Evolutionary conservation across 306 rosid genomes (phyloP), one percentile per base, ranked within the genome.

Genomic region (Dryas drummondii): DNA sequence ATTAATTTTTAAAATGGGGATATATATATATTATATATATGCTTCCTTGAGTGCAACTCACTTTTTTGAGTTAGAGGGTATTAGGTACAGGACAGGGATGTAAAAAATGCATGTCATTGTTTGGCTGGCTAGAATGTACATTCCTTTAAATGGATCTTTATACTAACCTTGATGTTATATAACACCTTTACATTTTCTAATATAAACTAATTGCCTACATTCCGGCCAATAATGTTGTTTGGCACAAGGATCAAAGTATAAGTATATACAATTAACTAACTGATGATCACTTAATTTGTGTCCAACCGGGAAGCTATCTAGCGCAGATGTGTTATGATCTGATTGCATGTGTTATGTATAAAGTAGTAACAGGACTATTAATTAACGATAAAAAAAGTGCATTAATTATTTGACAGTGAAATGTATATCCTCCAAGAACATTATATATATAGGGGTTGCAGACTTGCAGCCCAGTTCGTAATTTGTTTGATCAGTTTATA

Each of bases 1-100:
- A 27, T 27, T 27, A 52, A 40, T 19, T 19, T 19, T 19, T 9
- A 71, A 68, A 48, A 51, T 40, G 74, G 68, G 13, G 53, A 52
- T 9, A 11, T 44, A 1, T 42, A 27, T 27, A 27, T 27, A 27
- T 27, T 27, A 27, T 27, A 27, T 27, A 27, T 27, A 2, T 27
- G 37, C 37, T 47, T 70, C 78, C 69, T 88, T 87, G 97, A 88
- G 97, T 88, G 86, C 87, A 88, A 82, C 84, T 84, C 86, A 88
- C 90, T 83, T 85, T 74, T 55, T 51, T 50, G 27, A 22, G 70
- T 60, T 49, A 68, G 54, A 42, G 79, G 82, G 80, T 75, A 87
- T 89, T 89, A 89, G 97, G 97, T 87, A 81, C 76, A 57, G 78
- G 89, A 89, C 86, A 89, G 66, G 78, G 87, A 87, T 84, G 42